Base-by-base conservation (phyloP, 2,329 filamentous ascomycete species). In the Ciborinia camelliae region DNA sequence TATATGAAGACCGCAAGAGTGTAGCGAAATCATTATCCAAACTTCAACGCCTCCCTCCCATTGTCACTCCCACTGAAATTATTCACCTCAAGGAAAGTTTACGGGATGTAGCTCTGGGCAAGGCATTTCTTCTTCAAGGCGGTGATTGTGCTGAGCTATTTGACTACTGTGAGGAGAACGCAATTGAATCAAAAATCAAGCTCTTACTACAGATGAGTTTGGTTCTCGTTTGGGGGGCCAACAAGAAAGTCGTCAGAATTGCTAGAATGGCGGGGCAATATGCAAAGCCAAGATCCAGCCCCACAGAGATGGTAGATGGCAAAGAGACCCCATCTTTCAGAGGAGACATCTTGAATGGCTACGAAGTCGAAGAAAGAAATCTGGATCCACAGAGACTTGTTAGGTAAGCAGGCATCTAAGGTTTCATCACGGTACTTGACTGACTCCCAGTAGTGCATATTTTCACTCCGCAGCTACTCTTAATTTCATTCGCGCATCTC, bases 61-160 rank as follows among this genome's bases (percentile, higher is more conserved):
- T 95, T 57, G 91, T 95, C 37, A 91, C 91, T 64, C 88, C 90
- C 4, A 82, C 83, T 57, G 91, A 95, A 78, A 96, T 99, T 73
- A 82, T 86, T 71, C 89, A 86, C 68, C 84, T 99, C 62, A 92
- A 92, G 75, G 82, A 86, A 61, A 89, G 86, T 72, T 83, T 99
- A 28, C 86, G 86, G 66, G 91, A 97, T 79, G 95, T 96, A 7
- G 95, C 95, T 6, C 81, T 90, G 43, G 95, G 95, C 41, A 92
- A 94, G 70, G 91, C 94, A 15, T 98, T 99, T 76, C 82, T 99
- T 12, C 86, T 99, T 4, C 95, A 99, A 79, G 95, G 95, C 66
- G 95, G 94, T 68, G 95, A 99, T 79, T 99, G 95, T 75, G 95
- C 95, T 20, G 95, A 99, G 80, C 84, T 98, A 12, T 99, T 99